Base-by-base conservation (phyloP, 2,329 filamentous ascomycete genomes). In the Fusarium guadeloupense region DNA sequence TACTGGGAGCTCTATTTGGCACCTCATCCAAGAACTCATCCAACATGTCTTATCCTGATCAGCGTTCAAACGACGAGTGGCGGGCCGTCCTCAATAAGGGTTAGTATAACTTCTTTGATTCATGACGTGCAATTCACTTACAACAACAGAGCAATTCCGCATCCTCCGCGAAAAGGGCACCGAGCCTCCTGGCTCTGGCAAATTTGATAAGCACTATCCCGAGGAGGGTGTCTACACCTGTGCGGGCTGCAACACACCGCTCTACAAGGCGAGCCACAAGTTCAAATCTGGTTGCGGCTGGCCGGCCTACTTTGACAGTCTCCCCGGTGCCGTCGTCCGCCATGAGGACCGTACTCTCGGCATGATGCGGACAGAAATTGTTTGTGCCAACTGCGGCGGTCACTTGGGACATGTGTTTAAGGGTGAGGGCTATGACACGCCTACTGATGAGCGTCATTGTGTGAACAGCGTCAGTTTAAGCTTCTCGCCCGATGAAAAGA, bases 251-350 rank as follows among this genome's bases (percentile, higher is more conserved):
- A 77, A 88, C 23, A 85, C 93, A 8, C 93, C 95, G 6, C 86
- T 99, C 16, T 99, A 99, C 85, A 94, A 89, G 76, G 93, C 95
- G 23, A 84, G 84, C 62, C 93, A 97, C 78, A 99, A 99, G 77
- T 99, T 99, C 84, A 91, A 91, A 76, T 96, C 91, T 16, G 92
- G 93, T 35, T 99, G 95, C 77, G 95, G 95, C 59, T 99, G 95
- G 95, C 95, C 95, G 1, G 95, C 95, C 12, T 99, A 98, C 78
- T 99, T 94, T 74, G 95, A 99, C 77, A 94, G 90, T 65, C 86
- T 99, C 45, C 94, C 95, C 0, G 93, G 93, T 3, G 94, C 94
- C 1, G 92, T 99, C 12, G 91, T 86, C 30, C 83, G 94, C 60
- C 89, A 94, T 71, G 86, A 87, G 62, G 95, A 99, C 76, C 80